Base-by-base conservation (phyloP, 1,284 basidiomycete species). In the Leccinum fallax region DNA sequence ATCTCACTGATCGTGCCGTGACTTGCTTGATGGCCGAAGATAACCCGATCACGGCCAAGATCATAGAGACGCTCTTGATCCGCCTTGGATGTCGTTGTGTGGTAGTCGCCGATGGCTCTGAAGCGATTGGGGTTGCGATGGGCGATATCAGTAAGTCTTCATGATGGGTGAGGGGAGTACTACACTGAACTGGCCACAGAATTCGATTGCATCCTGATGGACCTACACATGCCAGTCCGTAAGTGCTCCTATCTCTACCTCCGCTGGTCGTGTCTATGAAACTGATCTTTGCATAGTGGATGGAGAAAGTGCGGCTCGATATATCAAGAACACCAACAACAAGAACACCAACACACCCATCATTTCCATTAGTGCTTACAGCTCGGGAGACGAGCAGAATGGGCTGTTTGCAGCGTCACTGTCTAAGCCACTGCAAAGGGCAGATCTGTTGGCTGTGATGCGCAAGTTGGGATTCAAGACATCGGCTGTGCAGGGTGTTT, bases 81-180 rank as follows among this genome's bases (percentile, higher is more conserved):
- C 89, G 95, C 51, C 84, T 98, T 66, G 97, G 97, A 1, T 98
- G 95, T 76, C 89, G 95, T 19, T 95, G 94, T 75, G 90, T 97
- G 2, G 90, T 96, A 5, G 97, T 98, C 21, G 87, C 93, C 56
- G 95, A 99, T 77, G 97, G 97, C 13, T 95, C 95, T 5, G 95
- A 97, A 74, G 97, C 97, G 24, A 91, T 98, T 66, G 95, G 95
- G 66, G 90, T 97, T 62, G 96, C 96, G 10, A 97, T 98, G 88
- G 94, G 95, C 55, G 95, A 95, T 74, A 95, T 96, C 77, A 92
- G 93, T 93, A 75, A 81, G 93, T 86, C 28, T 30, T 40, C 16
- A 2, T 67, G 51, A 5, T 32, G 32, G 38, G 19, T 53, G 5
- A 28, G 61, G 59, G 55, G 48, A 19, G 21, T 57, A 30, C 24